Base-by-base conservation (phyloP, 192 early-diverging fungal genomes). In the Mortierella antarctica region DNA sequence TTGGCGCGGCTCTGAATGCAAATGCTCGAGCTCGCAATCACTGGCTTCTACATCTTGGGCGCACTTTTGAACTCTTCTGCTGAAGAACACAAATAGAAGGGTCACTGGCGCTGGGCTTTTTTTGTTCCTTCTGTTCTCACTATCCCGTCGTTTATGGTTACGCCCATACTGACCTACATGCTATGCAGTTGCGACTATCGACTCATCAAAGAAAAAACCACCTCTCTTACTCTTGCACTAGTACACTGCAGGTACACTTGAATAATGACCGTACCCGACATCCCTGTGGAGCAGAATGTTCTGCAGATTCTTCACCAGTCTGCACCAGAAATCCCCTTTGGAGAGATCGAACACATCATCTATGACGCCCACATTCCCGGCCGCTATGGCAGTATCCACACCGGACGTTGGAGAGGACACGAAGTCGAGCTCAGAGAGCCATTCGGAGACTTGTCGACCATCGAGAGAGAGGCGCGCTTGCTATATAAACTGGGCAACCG, bases 371-470 rank as follows among this genome's bases (percentile, higher is more conserved):
- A 79, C 44, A 71, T 79, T 42, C 76, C 76, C 21, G 76, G 76
- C 12, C 68, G 76, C 0, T 79, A 65, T 39, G 68, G 68, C 6
- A 71, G 46, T 46, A 66, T 79, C 63, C 76, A 79, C 21, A 79
- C 69, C 49, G 76, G 76, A 8, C 76, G 69, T 23, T 79, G 76
- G 76, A 65, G 62, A 31, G 64, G 55, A 6, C 48, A 57, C 52
- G 76, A 79, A 14, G 58, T 79, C 53, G 76, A 79, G 58, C 50
- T 79, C 31, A 65, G 76, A 40, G 69, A 79, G 41, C 76, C 76
- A 50, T 79, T 79, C 62, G 76, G 76, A 0, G 76, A 79, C 45
- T 20, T 62, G 3, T 40, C 69, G 14, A 79, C 76, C 1, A 65
- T 79, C 47, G 76, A 79, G 51, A 55, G 76, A 23, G 76, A 79